phyloP scores from a whole-genome alignment of 148 eudicot genomes.

The Camellia granthamiana region DNA sequence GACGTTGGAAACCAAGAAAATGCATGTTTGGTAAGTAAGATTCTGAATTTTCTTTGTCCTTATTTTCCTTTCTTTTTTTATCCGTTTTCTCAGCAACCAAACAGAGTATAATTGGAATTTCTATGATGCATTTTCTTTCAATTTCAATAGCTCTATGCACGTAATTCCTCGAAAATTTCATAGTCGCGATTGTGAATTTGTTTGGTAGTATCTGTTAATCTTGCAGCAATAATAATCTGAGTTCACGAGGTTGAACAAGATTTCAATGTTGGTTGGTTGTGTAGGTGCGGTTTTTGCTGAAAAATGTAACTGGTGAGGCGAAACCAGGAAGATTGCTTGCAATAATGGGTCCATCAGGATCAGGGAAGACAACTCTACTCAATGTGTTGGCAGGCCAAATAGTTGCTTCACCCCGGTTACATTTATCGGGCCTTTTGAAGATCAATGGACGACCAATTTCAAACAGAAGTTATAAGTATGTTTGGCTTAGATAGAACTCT shows the following conservation, averaged over 20 bases:
- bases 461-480: constrained; percentile 68
- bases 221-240: background rate
- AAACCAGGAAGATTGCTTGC: constrained; percentile 91
- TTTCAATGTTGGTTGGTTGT: background rate
- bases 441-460: constrained; percentile 69
- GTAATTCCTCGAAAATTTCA: background rate
- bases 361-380: constrained; percentile 96
- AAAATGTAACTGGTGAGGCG: constrained; percentile 85
- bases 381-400: constrained; percentile 86
- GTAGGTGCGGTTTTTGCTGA: constrained; percentile 79
- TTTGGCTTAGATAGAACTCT: constrained; percentile 1
- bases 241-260: background rate
- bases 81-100: background rate
- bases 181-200: background rate
- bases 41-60: background rate
- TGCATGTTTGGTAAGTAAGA: background rate
- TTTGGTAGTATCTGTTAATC: background rate
- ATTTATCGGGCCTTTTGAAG: constrained; percentile 88
- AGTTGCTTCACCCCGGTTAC: constrained; percentile 66
- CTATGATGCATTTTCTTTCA: background rate
- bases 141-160: background rate
- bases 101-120: background rate
- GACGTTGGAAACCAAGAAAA: background rate
- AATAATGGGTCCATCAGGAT: constrained; percentile 98
- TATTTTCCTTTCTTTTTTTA: background rate